Evolutionary conservation across 352 stramenopile species (phyloP), one percentile per base, ranked within the genome.

Genomic region (Phytophthora cajani): DNA sequence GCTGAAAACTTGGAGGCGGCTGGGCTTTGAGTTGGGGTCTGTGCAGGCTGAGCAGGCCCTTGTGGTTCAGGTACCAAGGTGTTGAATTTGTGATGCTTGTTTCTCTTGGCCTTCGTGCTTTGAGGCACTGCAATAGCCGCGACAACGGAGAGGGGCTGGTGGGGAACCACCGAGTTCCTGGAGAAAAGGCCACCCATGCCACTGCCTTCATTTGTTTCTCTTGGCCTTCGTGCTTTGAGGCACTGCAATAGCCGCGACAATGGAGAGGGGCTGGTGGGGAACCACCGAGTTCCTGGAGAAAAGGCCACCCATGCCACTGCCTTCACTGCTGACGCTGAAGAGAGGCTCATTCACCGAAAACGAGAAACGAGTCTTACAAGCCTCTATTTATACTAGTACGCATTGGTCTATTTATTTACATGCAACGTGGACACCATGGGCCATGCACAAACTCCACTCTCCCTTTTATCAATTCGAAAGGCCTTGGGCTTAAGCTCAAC

Each of bases 261-360:
- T 62, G 1, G 71, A 75, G 32, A 83, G 73, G 23, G 64, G 56
- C 0, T 74, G 55, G 23, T 79, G 73, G 8, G 78, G 80, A 69
- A 72, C 78, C 44, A 82, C 79, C 17, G 70, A 80, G 56, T 88
- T 86, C 55, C 72, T 78, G 19, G 80, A 87, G 58, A 85, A 69
- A 50, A 78, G 54, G 40, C 71, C 68, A 30, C 80, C 82, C 80
- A 90, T 88, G 17, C 27, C 46, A 63, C 25, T 17, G 30, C 30
- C 27, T 30, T 30, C 27, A 30, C 27, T 30, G 27, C 30, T 36
- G 30, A 36, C 1, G 30, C 30, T 36, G 30, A 36, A 36, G 30
- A 33, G 7, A 36, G 30, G 30, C 30, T 36, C 30, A 36, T 11
- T 36, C 30, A 36, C 30, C 0, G 30, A 36, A 36, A 36, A 36